phyloP scores from a whole-genome alignment of 148 eudicot species.

The Vaccinium corymbosum region DNA sequence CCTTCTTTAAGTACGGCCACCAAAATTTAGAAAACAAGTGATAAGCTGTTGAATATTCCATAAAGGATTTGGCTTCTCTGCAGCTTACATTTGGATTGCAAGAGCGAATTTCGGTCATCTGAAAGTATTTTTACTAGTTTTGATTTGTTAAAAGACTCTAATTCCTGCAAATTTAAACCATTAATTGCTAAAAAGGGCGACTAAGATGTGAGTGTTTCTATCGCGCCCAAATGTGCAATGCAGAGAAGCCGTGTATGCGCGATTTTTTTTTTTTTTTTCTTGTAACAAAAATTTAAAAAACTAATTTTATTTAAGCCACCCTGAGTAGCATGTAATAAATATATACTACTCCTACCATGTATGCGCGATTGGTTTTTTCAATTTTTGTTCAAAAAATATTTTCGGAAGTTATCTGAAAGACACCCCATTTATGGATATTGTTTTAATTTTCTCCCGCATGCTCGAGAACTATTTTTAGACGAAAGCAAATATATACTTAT shows the following conservation, averaged over 20 bases:
- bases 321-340: background rate
- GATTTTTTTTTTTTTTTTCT: too few relatives aligned
- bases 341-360: background rate
- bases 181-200: too few relatives aligned
- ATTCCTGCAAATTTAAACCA: background rate
- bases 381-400: too few relatives aligned
- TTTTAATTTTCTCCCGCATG: background rate
- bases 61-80: background rate
- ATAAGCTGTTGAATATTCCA: background rate
- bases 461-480: background rate
- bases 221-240: too few relatives aligned
- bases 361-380: background rate
- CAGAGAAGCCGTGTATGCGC: too few relatives aligned
- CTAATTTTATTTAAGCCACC: too few relatives aligned
- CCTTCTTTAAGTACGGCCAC: background rate
- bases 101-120: background rate
- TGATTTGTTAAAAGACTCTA: background rate
- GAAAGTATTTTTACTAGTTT: too few relatives aligned
- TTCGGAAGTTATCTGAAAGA: background rate
- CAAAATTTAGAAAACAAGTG: background rate
- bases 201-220: too few relatives aligned
- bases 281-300: too few relatives aligned
- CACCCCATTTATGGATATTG: background rate
- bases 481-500: background rate
- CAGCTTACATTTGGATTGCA: background rate